Conservation (phyloP, 2,329 filamentous ascomycete genomes). For the Penicillium thymicola region DNA sequence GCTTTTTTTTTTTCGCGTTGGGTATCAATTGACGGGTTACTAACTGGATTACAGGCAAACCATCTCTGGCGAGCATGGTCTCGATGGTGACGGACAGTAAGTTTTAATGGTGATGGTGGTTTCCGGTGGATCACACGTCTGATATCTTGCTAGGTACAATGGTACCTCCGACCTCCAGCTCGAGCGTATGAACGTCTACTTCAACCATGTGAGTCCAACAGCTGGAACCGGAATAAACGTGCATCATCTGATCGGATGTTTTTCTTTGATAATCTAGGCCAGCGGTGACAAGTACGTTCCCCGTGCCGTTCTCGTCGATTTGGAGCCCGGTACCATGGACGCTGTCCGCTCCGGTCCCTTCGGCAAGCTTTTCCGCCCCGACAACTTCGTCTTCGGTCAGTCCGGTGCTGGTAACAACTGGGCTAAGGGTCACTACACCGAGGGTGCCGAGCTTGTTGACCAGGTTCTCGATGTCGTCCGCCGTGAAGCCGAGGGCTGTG, state of each 20-base stretch:
- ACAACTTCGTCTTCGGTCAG: constrained; percentile 99
- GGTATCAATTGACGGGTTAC: constrained; percentile 26
- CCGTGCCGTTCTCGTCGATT: constrained; percentile 97
- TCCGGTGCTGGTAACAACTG: constrained; percentile 99
- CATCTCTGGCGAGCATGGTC: constrained; percentile 88
- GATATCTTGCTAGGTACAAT: constrained; percentile 68
- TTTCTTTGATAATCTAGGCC: constrained; percentile 55
- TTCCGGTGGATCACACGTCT: constrained; percentile 18
- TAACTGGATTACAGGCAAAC: constrained; percentile 62
- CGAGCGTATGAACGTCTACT: constrained; percentile 99
- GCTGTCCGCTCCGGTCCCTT: constrained; percentile 97
- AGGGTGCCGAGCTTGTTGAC: constrained; percentile 98
- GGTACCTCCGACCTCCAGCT: constrained; percentile 98
- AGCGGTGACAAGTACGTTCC: constrained; percentile 99
- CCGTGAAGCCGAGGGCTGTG: constrained; percentile 96
- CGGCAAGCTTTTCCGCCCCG: constrained; percentile 97
- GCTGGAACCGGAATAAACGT: not conserved
- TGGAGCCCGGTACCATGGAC: constrained; percentile 99
- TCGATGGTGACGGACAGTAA: constrained; percentile 65
- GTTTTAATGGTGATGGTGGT: not conserved
- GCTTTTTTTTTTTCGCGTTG: constrained; percentile 2
- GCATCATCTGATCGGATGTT: not conserved
- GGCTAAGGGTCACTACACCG: constrained; percentile 99
- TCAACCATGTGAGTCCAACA: constrained; percentile 70
- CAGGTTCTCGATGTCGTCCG: constrained; percentile 97